Base-by-base conservation (phyloP, 768 basidiomycete species). In the Boletellus ananas region DNA sequence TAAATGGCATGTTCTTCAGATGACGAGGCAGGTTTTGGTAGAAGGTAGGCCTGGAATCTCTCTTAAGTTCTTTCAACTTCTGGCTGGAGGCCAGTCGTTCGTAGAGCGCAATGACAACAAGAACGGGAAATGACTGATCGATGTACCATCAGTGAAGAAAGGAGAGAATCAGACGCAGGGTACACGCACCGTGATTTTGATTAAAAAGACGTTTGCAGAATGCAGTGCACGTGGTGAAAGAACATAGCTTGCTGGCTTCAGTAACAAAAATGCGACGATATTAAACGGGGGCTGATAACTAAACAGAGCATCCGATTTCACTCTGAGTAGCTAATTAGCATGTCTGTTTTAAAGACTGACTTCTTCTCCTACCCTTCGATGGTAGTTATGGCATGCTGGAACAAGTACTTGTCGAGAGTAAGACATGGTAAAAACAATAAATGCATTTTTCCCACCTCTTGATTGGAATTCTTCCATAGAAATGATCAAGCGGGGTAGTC, bases 271-370 rank as follows among this genome's bases (percentile, higher is more conserved):
- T 2, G 94, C 94, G 17, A 89, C 70, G 17, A 91, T 71, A 59
- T 90, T 92, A 77, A 92, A 91, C 1, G 93, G 93, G 2, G 90
- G 90, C 57, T 93, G 89, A 60, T 96, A 95, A 41, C 87, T 91
- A 72, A 94, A 91, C 16, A 96, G 73, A 1, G 89, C 89, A 63
- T 94, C 91, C 3, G 86, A 84, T 63, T 93, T 93, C 62, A 93
- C 87, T 20, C 91, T 90, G 54, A 42, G 23, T 29, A 20, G 27
- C 34, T 25, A 12, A 33, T 66, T 7, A 59, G 41, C 6, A 41
- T 17, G n/a, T 31, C 34, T 35, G 14, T 35, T 34, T 17, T 9
- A 45, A 45, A 14, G n/a, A 9, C 8, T 40, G 29, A 14, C 33
- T 6, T 20, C 20, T 37, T 35, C 11, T n/a, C 39, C 48, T 58